Evolutionary conservation across 2,329 filamentous ascomycete genomes (phyloP), one percentile per base, ranked within the genome.

Genomic region (Orbilia javanica): DNA sequence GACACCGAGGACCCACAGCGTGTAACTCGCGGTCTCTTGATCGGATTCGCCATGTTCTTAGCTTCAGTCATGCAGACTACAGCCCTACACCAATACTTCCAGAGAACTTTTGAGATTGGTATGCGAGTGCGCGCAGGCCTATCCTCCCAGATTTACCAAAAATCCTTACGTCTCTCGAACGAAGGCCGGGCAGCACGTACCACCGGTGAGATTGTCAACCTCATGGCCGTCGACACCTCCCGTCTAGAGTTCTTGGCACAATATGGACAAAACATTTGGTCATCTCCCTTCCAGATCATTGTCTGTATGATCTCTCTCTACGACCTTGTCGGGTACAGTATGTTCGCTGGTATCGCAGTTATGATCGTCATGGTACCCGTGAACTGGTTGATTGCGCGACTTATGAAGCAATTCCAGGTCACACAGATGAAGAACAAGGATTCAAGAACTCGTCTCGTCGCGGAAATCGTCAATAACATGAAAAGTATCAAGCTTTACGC

Each of bases 371-470:
- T 98, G 95, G 95, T 99, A 84, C 96, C 96, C 0, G 87, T 98
- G 81, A 98, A 99, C 83, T 95, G 94, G 60, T 87, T 96, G 79
- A 96, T 98, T 83, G 95, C 96, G 25, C 89, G 91, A 74, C 88
- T 97, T 81, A 97, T 97, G 92, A 97, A 97, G 86, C 93, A 88
- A 50, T 86, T 99, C 81, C 96, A 99, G 83, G 96, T 98, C 85
- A 88, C 90, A 80, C 96, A 99, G 86, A 99, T 99, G 96, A 97
- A 96, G 87, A 98, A 98, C 86, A 99, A 99, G 86, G 96, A 99
- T 82, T 89, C 94, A 44, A 90, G 96, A 83, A 97, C 94, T 55
- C 90, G 95, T 62, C 86, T 99, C 74, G 97, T 98, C 87, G 96
- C 95, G 5, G 96, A 99, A 84, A 99, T 99, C 80, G 87, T 99